Conservation (phyloP, 2,329 filamentous ascomycete species). For the Trichoderma lentiforme region DNA sequence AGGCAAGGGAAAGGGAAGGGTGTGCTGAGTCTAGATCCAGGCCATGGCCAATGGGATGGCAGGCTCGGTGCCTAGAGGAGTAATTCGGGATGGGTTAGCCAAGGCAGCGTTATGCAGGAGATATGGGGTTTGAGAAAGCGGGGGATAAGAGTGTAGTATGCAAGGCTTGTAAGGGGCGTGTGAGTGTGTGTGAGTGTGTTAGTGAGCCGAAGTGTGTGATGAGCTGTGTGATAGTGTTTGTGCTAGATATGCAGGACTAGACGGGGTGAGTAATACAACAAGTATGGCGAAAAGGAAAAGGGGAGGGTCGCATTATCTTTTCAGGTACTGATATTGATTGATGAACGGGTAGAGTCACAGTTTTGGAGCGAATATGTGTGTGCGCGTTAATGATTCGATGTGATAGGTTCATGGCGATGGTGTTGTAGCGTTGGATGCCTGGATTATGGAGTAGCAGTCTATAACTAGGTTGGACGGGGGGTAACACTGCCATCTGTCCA, state of each 20-base stretch:
- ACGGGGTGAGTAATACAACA: not conserved
- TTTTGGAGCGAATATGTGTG: not conserved
- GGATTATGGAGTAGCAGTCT: not conserved
- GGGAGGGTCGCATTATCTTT: not conserved
- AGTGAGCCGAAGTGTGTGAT: not conserved
- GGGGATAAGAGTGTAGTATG: not conserved
- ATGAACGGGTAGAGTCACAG: not conserved
- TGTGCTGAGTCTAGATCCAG: not conserved
- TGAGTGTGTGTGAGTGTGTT: not conserved
- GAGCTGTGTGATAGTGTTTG: not conserved
- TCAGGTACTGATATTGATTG: not conserved
- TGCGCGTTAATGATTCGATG: not conserved
- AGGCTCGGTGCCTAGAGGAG: not conserved
- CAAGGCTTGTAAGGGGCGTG: not conserved
- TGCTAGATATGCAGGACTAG: not conserved
- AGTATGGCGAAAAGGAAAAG: not conserved
- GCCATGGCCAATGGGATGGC: not conserved
- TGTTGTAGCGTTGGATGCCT: conserved; percentile 4
- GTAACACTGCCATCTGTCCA: not conserved
- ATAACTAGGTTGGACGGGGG: not conserved
- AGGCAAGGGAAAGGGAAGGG: too few species aligned
- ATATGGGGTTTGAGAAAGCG: not conserved
- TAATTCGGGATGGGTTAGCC: not conserved
- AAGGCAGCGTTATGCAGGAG: not conserved
- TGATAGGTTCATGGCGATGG: conserved; percentile 8